A percentile compares a stretch with the other conserved stretches of the same genome.
Evolutionary conservation across 306 rosid species (phyloP).

Genomic region (Begonia peltatifolia): DNA sequence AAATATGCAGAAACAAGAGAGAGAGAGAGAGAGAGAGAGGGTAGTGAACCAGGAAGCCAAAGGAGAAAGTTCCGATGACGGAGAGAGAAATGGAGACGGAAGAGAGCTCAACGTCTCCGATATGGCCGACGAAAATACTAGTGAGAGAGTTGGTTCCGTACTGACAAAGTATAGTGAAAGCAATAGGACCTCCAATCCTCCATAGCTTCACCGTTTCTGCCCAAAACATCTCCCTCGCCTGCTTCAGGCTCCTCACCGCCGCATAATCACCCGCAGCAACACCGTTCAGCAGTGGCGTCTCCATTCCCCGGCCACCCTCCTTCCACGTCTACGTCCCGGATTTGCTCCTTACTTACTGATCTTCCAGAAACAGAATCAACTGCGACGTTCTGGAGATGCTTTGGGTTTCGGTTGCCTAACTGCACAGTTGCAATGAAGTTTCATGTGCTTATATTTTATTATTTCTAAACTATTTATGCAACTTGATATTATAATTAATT

Average conservation of each 20-base stretch:
- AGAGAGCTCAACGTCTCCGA: slow-evolving; percentile 18
- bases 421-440: too few species aligned
- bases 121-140: slow-evolving; percentile 9
- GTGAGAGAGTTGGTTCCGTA: slow-evolving; percentile 7
- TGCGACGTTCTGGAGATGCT: too few species aligned
- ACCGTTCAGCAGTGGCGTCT: slow-evolving; percentile 10
- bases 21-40: neutral
- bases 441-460: too few species aligned
- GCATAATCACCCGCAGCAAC: slow-evolving; percentile 8
- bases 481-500: too few species aligned
- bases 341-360: neutral
- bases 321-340: neutral
- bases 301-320: slow-evolving; percentile 7
- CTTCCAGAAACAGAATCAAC: neutral
- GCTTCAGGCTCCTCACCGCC: slow-evolving; percentile 8
- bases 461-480: too few species aligned
- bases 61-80: slow-evolving; percentile 7
- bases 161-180: slow-evolving; percentile 10
- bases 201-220: slow-evolving; percentile 19
- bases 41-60: slow-evolving; percentile 7
- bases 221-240: slow-evolving; percentile 12
- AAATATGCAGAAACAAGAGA: neutral
- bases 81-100: slow-evolving; percentile 7
- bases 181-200: slow-evolving; percentile 17
- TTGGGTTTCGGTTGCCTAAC: too few species aligned